phyloP scores from a whole-genome alignment of 768 basidiomycete species.

The Boletus coccyginus region DNA sequence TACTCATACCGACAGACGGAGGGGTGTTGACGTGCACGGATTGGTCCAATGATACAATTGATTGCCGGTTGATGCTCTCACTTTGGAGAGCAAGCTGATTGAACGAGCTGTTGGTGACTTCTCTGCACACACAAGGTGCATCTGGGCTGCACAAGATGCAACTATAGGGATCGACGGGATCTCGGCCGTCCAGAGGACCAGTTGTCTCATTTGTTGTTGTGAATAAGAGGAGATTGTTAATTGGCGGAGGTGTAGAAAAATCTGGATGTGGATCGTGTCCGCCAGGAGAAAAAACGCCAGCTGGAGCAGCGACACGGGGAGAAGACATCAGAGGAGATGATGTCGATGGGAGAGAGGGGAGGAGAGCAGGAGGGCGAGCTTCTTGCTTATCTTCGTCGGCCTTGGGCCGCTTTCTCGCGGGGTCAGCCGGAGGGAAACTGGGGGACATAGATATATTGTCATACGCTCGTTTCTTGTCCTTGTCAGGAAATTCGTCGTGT shows the following conservation, averaged over 20 bases:
- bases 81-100: slow-evolving; percentile 14
- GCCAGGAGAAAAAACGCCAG: slow-evolving; percentile 33
- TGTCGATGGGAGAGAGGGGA: slow-evolving; percentile 32
- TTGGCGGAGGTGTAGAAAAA: slow-evolving; percentile 29
- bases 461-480: slow-evolving; percentile 58
- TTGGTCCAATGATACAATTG: slow-evolving; percentile 22
- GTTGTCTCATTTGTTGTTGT: slow-evolving; percentile 28
- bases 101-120: slow-evolving; percentile 35
- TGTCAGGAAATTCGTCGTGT: slow-evolving; percentile 27
- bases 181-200: slow-evolving; percentile 33
- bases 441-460: slow-evolving; percentile 44
- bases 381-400: slow-evolving; percentile 23
- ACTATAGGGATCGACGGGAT: slow-evolving; percentile 32
- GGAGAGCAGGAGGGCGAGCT: slow-evolving; percentile 16
- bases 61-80: slow-evolving; percentile 9
- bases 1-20: slow-evolving; percentile 43
- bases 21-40: slow-evolving; percentile 28
- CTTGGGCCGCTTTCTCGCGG: slow-evolving; percentile 39
- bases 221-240: slow-evolving; percentile 37
- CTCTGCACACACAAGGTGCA: slow-evolving; percentile 75
- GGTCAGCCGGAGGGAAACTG: slow-evolving; percentile 19
- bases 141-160: slow-evolving; percentile 77
- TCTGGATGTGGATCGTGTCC: slow-evolving; percentile 29
- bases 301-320: slow-evolving; percentile 36
- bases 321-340: slow-evolving; percentile 53